Evolutionary conservation across 2,329 filamentous ascomycete species (phyloP), one percentile per base, ranked within the genome.

Genomic region (Ophiostoma sp.): DNA sequence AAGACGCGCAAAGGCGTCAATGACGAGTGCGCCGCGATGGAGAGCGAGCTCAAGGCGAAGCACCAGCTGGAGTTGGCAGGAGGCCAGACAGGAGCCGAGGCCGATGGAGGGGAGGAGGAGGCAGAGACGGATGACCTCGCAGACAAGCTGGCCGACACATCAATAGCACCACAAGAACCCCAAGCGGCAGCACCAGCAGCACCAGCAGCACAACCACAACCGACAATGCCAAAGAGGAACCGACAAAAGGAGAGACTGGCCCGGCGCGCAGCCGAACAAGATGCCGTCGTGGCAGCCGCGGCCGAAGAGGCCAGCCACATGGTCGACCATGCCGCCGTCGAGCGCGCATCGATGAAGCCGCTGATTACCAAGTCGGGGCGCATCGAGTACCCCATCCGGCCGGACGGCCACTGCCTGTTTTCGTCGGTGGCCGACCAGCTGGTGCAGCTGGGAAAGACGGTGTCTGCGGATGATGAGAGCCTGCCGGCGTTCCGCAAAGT

Each of bases 371-470:
- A 83, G 64, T 81, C 90, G 71, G 83, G 83, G 0, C 84, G 98
- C 20, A 82, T 82, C 27, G 92, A 97, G 81, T 86, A 91, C 75
- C 88, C 92, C 71, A 93, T 99, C 71, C 86, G 86, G 54, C 93
- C 95, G 0, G 94, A 99, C 79, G 95, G 95, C 0, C 95, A 99
- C 80, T 99, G 95, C 77, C 82, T 99, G 20, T 99, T 98, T 80
- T 91, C 93, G 20, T 93, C 95, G 0, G 86, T 98, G 68, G 94
- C 94, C 35, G 92, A 95, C 78, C 93, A 97, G 79, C 83, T 97
- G 69, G 81, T 80, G 69, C 82, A 85, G 69, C 80, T 83, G 64
- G 80, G 77, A 1, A 81, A 88, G 17, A 76, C 83, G 1, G 74
- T 27, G 74, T 17, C 23, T 72, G 71, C 36, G 1, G 65, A 68